Base-by-base conservation (phyloP, 495 filamentous ascomycete genomes). In the Glarea lozoyensis region DNA sequence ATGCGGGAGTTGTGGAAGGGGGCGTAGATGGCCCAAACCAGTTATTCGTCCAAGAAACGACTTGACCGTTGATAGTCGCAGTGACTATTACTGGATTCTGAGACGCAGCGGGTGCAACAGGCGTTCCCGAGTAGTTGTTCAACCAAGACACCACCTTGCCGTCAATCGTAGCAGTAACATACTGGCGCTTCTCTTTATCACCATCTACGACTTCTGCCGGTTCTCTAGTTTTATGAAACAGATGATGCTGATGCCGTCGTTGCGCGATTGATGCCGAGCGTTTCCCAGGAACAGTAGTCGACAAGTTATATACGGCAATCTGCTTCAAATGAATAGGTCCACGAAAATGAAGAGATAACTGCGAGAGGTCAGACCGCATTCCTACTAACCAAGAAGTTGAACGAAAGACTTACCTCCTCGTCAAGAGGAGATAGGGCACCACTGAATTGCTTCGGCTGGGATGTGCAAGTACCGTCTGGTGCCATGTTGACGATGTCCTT, bases 301-400 rank as follows among this genome's bases (percentile, higher is more conserved):
- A 54, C 5, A 73, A 71, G 17, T 60, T 61, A 56, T 84, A 87
- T 18, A 76, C 75, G 4, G 81, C 83, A 22, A 86, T 57, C 40
- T 81, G 64, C 46, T 75, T 73, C 11, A 88, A 49, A 5, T 64
- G 44, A 36, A 83, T 49, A 2, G 83, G 84, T 9, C 82, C 83
- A 27, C 82, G 78, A 55, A 88, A 72, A 52, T 84, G 78, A 35
- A 85, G 37, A 0, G 80, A 82, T 23, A 86, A 57, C 83, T 86
- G 42, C 22, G 25, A 39, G 11, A 22, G n/a, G 4, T n/a, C n/a
- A n/a, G 10, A 37, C 11, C 10, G 57, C 39, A 12, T 21, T 22
- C 39, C 23, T 40, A 42, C 6, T 5, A 36, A 2, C 18, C 40
- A 1, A 7, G 20, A 12, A n/a, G 7, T 18, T 41, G 9, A 27